Evolutionary conservation across 2,329 filamentous ascomycete species (phyloP), one percentile per base, ranked within the genome.

Genomic region (Colletotrichum musicola): DNA sequence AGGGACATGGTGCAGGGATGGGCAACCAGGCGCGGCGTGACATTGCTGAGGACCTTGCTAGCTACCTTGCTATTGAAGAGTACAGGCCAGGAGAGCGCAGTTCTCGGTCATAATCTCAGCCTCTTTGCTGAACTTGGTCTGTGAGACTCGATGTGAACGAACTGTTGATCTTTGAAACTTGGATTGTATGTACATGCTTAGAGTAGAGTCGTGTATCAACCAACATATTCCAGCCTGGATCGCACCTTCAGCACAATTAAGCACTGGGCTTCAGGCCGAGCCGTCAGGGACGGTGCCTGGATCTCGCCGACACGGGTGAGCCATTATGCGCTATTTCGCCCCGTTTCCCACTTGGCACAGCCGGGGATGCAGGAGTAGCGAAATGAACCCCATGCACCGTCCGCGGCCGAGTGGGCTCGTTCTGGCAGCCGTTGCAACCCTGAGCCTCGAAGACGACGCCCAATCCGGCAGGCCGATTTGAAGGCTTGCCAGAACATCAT

Each of bases 301-400:
- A 13, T 47, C 27, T 47, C n/a, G 16, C 13, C 13, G 40, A 42
- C 40, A 14, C 40, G 40, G 1, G 12, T 56, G 42, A 62, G 58
- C 27, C 5, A 62, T 42, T 56, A 50, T 62, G 50, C 64, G 51
- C 50, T 25, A 46, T 55, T 62, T 62, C n/a, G 30, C 53, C 16
- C 13, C 30, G 18, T 38, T 13, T 25, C 20, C n/a, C 42, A 3
- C 57, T 62, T 56, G 58, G 63, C 58, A 42, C 4, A 18, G 42
- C 42, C 53, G 49, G 20, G 44, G 2, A 20, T 10, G n/a, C 63
- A 62, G 50, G 57, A 50, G 50, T 46, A 16, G 13, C 13, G 12
- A 35, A 30, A 30, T 50, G 42, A 51, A 25, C 9, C 7, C 20
- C 38, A 35, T 60, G 49, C 22, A n/a, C 25, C 5, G 18, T 5